Evolutionary conservation across 805 yeast species (phyloP), one percentile per base, ranked within the genome.

Genomic region (Debaryomyces hansenii): DNA sequence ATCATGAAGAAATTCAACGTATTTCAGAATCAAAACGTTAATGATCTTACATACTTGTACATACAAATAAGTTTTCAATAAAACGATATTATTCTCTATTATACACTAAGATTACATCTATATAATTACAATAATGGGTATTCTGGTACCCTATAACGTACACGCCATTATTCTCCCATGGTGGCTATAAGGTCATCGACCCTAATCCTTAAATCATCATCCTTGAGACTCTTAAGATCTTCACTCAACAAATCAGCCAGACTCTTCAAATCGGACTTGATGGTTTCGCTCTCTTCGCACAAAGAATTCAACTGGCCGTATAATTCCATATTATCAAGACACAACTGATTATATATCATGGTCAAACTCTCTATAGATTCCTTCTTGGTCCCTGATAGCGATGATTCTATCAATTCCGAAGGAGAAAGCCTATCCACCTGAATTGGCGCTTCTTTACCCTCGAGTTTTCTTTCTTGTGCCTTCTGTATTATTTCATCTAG

Each of bases 401-500:
- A 64, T 4, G 72, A 64, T 20, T 63, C 63, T 1, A 72, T 61
- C 29, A 72, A 59, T 20, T 69, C 67, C 5, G 54, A 52, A 0
- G 76, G 64, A 3, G 57, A 44, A 7, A 69, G 49, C 42, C 57
- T 52, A 47, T 68, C 73, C 6, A 70, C 51, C n/a, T 57, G 54
- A 5, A 64, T 46, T 10, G 66, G 64, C 4, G 42, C 42, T 7
- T 50, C 53, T 2, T 43, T 20, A 12, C 50, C 56, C 3, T 45
- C 44, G 9, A 45, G 42, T 33, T 62, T 57, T 20, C 75, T 52
- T n/a, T 49, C 37, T 42, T 64, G 67, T 1, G 82, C 82, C 10
- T 59, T 62, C 27, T 64, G 62, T 11, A 80, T 69, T 14, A 80
- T 61, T 45, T 72, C 75, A 55, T 80, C 85, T 40, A 80, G 60